Base-by-base conservation (phyloP, 1,284 basidiomycete genomes). In the Moesziomyces aphidis region DNA sequence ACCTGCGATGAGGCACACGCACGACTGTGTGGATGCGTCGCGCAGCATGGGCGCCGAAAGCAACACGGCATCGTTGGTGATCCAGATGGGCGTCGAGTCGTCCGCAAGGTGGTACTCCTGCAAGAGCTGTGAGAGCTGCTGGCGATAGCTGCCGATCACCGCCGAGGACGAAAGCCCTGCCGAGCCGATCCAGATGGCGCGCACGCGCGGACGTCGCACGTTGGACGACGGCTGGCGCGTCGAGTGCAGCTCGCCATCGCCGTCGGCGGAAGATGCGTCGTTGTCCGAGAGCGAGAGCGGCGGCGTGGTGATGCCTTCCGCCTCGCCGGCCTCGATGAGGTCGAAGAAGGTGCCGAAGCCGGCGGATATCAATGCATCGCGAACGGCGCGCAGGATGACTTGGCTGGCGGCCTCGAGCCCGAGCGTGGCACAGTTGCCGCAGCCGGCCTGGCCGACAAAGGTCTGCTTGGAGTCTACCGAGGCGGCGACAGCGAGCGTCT, bases 21-120 rank as follows among this genome's bases (percentile, higher is more conserved):
- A 69, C 19, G 55, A 56, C 26, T 67, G 62, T 0, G 64, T 67
- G 26, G 48, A 50, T 11, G 54, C 49, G 42, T 75, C 68, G 11
- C 67, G 26, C 34, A 75, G 34, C 73, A 75, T 70, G 9, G 68
- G 73, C n/a, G 73, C 65, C 0, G 67, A 64, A 3, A 75, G 57
- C 15, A 75, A 36, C 1, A 75, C 73, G 3, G 73, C 73, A 42
- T 75, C 73, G 42, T 75, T 75, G 43, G 67, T 71, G 63, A 75
- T 71, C 73, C 73, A 75, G 24, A 75, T 68, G 24, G 60, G 49
- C 13, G 73, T 71, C 4, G 47, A 39, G 11, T 74, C 62, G 44
- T 74, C 67, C 7, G 58, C 55, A 17, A 74, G 50, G 13, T 61
- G 53, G 15, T 61, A 61, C 24, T 66, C 66, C 31, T 65, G 61